Conservation (phyloP, 768 basidiomycete species). For the Daedalea quercina region DNA sequence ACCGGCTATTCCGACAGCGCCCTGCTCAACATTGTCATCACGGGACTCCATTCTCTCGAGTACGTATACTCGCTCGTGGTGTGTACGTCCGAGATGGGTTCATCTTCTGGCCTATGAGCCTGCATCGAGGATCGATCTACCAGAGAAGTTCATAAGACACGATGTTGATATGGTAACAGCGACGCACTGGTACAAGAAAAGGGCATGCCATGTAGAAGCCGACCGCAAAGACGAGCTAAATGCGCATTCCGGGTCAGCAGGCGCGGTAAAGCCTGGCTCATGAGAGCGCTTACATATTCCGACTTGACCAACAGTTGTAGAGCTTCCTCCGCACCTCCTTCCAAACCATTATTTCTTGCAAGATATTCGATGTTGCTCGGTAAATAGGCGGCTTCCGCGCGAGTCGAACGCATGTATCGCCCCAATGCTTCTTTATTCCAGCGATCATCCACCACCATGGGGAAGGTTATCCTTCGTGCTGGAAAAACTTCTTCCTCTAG, state of each 20-base stretch:
- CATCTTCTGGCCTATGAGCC: constrained; percentile 67
- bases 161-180: neutral
- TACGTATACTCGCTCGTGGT: constrained; percentile 35
- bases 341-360: constrained; percentile 53
- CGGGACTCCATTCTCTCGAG: neutral
- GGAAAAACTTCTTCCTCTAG: constrained; percentile 37
- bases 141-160: neutral
- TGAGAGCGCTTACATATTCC: constrained; percentile 34
- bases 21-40: constrained; percentile 28
- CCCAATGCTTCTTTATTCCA: constrained; percentile 50
- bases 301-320: constrained; percentile 40
- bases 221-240: constrained; percentile 52
- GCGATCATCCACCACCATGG: constrained; percentile 55
- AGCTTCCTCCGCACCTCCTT: constrained; percentile 35
- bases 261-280: neutral
- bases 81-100: constrained; percentile 67
- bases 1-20: constrained; percentile 66
- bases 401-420: constrained; percentile 48
- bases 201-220: constrained; percentile 63
- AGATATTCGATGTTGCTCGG: constrained; percentile 67
- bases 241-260: neutral
- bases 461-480: constrained; percentile 50
- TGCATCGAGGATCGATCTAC: constrained; percentile 51
- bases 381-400: constrained; percentile 56
- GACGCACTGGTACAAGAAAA: constrained; percentile 51